A percentile compares a stretch with the other conserved stretches of the same genome.
Evolutionary conservation across 306 rosid species (phyloP).

Genomic region (Rosa multiflora): DNA sequence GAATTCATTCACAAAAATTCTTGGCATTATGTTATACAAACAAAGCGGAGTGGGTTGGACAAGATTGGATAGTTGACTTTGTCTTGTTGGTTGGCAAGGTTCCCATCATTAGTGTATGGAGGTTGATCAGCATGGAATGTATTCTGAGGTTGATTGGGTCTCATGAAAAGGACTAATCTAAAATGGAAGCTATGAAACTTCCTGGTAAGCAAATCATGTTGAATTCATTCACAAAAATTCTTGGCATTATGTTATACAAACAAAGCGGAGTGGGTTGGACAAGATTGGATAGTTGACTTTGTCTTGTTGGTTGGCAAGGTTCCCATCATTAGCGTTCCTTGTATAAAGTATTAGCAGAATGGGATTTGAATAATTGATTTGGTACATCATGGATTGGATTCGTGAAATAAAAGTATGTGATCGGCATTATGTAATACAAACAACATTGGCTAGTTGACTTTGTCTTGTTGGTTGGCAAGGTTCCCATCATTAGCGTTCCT

Average conservation of each 20-base stretch:
- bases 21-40: not conserved
- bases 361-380: too few relatives aligned
- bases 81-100: too few relatives aligned
- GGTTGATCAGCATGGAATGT: not conserved
- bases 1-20: not conserved
- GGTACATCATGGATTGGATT: too few relatives aligned
- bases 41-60: not conserved
- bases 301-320: too few relatives aligned
- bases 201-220: not conserved
- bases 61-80: too few relatives aligned
- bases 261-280: not conserved
- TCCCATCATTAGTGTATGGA: not conserved
- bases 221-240: not conserved
- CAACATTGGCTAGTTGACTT: not conserved
- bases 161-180: not conserved
- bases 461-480: not conserved
- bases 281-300: too few relatives aligned
- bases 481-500: not conserved
- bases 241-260: not conserved
- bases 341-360: too few relatives aligned
- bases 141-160: not conserved
- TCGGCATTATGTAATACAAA: not conserved
- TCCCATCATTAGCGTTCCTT: too few relatives aligned
- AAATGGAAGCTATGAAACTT: not conserved
- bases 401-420: too few relatives aligned